Conservation (phyloP, 257 asterid species). For the Nyctanthes arbortristis region DNA sequence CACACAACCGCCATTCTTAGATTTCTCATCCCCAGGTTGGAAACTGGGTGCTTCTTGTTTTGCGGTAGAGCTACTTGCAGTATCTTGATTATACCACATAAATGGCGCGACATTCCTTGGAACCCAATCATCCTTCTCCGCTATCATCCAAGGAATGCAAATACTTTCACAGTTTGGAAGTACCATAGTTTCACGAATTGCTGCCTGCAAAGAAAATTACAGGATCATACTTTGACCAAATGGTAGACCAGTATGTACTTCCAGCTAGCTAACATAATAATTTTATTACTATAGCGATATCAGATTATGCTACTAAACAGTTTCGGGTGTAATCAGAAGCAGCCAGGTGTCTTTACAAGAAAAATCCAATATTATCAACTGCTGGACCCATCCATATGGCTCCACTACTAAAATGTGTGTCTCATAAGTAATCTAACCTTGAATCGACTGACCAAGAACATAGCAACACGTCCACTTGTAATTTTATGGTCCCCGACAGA, state of each 20-base stretch:
- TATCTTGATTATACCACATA: constrained; percentile 68
- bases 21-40: constrained; percentile 43
- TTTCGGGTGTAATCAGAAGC: background rate
- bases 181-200: constrained; percentile 80
- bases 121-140: constrained; percentile 91
- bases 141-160: constrained; percentile 80
- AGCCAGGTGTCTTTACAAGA: background rate
- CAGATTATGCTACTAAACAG: background rate
- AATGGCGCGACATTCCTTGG: constrained; percentile 78
- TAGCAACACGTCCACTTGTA: constrained; percentile 72
- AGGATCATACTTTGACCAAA: constrained; percentile 17
- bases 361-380: background rate
- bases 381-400: constrained; percentile 2
- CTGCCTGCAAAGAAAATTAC: constrained; percentile 54
- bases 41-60: constrained; percentile 39
- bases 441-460: constrained; percentile 69
- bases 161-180: constrained; percentile 78
- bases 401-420: constrained; percentile 10
- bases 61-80: constrained; percentile 32
- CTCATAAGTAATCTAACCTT: constrained; percentile 57
- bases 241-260: background rate
- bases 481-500: constrained; percentile 83
- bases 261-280: background rate
- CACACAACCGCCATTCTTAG: constrained; percentile 22
- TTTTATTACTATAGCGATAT: background rate